Percentiles rank a stretch among this genome's conserved stretches.
phyloP scores from a whole-genome alignment of 306 rosid species.

The Prunus fruticosa region DNA sequence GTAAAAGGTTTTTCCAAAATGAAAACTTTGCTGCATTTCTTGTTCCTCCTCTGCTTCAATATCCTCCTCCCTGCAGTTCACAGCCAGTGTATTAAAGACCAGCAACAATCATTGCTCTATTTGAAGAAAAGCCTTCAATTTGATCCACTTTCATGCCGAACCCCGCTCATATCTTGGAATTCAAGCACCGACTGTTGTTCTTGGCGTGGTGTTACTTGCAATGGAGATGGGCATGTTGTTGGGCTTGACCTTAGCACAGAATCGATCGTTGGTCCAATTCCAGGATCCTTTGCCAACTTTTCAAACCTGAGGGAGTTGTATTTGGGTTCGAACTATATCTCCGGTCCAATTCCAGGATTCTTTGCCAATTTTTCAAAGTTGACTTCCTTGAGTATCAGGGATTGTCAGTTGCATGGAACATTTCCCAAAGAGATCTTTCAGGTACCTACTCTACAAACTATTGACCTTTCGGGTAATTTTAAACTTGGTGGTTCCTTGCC shows the following conservation, averaged over 20 bases:
- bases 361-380: conserved; percentile 1
- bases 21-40: not conserved
- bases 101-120: not conserved
- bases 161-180: not conserved
- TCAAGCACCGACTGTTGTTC: not conserved
- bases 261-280: not conserved
- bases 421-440: conserved; percentile 17
- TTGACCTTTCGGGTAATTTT: not conserved
- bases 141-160: too few species aligned
- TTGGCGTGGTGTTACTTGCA: not conserved
- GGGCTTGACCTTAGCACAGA: not conserved
- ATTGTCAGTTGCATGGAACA: not conserved
- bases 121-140: not conserved
- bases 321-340: rapidly evolving
- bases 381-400: conserved; percentile 6
- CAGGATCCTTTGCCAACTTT: too few species aligned
- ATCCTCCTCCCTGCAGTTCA: not conserved
- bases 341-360: too few species aligned
- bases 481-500: conserved; percentile 15
- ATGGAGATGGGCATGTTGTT: not conserved
- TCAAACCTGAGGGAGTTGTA: too few species aligned
- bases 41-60: not conserved
- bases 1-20: not conserved
- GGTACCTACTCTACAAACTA: conserved; percentile 1
- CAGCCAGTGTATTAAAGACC: not conserved